Evolutionary conservation across 2,329 filamentous ascomycete genomes (phyloP), one percentile per base, ranked within the genome.

Genomic region (Sclerotinia spermophila): DNA sequence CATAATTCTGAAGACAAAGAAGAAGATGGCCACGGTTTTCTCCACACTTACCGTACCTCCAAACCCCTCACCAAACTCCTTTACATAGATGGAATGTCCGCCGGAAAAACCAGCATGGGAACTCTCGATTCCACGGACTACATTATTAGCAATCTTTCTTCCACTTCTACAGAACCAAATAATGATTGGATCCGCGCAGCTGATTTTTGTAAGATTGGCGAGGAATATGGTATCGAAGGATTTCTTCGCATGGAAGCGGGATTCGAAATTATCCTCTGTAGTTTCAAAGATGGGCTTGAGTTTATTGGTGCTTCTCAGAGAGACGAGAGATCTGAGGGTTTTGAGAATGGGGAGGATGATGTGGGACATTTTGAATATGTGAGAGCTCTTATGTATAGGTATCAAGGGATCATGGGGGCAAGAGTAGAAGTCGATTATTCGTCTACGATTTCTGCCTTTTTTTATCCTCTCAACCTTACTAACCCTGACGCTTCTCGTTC

Each of bases 11-110:
- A 48, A 27, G 64, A 65, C 19, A 30, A 62, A 35, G 62, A 71
- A 27, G 30, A 65, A 62, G 42, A 44, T 35, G 42, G 30, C n/a
- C 53, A 67, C 38, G 90, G 90, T 11, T 91, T 89, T 75, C 81
- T 93, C 1, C 90, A 93, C 75, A 89, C 86, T 0, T 93, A 92
- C 77, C 83, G 83, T 10, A 85, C 89, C 4, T 84, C 81, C 1
- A 83, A 86, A 21, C 81, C 85, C 6, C 81, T 92, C 1, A 84
- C 84, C 17, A 69, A 69, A n/a, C 81, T 92, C 4, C 80, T 93
- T 4, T 92, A 92, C 75, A 78, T 93, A 24, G 91, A 93, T 76
- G 91, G 91, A 5, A 89, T 90, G 82, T 86, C 86, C 3, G 91
- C 89, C 0, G 90, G 84, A 1, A 93, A 93, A 74, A 87, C 86